Percentiles rank a stretch among this genome's conserved stretches.
phyloP scores from a whole-genome alignment of 192 early-diverging fungal genomes.

The Jimgerdemannia flammicorona region DNA sequence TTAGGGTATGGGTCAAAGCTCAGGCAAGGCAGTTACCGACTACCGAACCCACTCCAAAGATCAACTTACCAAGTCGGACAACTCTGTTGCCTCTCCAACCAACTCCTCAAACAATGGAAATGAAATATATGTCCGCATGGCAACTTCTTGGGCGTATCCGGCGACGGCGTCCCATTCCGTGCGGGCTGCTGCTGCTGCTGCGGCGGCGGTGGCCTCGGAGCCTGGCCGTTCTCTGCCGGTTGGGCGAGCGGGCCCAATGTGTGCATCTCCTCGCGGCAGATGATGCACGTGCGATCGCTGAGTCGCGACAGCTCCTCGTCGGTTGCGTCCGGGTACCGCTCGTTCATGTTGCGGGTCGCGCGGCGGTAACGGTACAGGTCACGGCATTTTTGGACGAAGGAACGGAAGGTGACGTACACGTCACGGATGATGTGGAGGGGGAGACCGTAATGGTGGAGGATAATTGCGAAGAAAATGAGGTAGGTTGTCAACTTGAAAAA shows the following conservation, averaged over 20 bases:
- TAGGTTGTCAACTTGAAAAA: constrained; percentile 89
- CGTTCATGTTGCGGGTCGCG: constrained; percentile 95
- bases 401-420: constrained; percentile 89
- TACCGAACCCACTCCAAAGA: neutral
- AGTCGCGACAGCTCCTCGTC: constrained; percentile 68
- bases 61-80: constrained; percentile 87
- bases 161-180: constrained; percentile 8
- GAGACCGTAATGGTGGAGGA: constrained; percentile 79
- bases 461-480: constrained; percentile 81
- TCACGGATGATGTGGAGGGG: constrained; percentile 97
- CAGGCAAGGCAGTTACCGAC: neutral
- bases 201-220: constrained; percentile 4
- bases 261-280: constrained; percentile 96
- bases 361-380: constrained; percentile 90
- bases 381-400: constrained; percentile 85
- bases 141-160: constrained; percentile 86
- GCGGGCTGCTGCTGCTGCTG: constrained; percentile 12
- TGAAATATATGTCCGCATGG: constrained; percentile 98
- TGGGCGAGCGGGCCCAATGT: constrained; percentile 6
- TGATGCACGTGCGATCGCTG: constrained; percentile 87
- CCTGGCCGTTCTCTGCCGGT: constrained; percentile 10
- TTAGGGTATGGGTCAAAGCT: no score
- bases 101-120: constrained; percentile 92
- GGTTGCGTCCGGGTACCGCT: constrained; percentile 91
- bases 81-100: constrained; percentile 96